Percentiles rank a stretch among this genome's conserved stretches.
These are phyloP conservation scores for Penstemon barbatus DNA, from an alignment of 257 asterid species.

Conservation along the genomic window DNA sequence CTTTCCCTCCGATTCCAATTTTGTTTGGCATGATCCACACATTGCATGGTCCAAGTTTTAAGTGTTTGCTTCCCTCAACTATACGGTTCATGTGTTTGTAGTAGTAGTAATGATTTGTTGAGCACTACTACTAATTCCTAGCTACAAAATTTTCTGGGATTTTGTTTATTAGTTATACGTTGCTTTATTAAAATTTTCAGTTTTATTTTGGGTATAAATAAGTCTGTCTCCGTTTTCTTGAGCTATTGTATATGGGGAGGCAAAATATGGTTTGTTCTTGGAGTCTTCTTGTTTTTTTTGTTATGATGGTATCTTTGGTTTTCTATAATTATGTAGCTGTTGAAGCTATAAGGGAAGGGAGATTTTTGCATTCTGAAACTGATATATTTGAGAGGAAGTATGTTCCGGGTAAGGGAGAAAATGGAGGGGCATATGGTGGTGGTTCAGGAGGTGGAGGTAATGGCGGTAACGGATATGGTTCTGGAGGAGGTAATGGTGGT, in stretches of 20 bases:
- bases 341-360: conserved; percentile 30
- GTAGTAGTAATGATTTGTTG: too few relatives aligned
- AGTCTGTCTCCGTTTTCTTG: background rate
- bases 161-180: background rate
- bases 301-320: conserved; percentile 27
- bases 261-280: conserved; percentile 2
- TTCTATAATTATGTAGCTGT: conserved; percentile 15
- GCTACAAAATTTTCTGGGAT: too few relatives aligned
- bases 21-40: too few relatives aligned
- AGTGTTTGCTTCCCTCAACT: too few relatives aligned
- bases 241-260: conserved; percentile 21
- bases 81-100: too few relatives aligned
- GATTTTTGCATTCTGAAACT: background rate
- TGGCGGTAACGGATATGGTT: conserved; percentile 28
- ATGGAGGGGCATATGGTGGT: conserved; percentile 26
- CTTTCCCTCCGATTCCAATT: too few relatives aligned
- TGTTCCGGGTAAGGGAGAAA: conserved; percentile 19
- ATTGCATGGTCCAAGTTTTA: too few relatives aligned
- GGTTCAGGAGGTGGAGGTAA: conserved; percentile 4
- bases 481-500: conserved; percentile 15
- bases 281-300: conserved; percentile 23
- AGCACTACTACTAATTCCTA: too few relatives aligned
- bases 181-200: background rate
- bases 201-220: background rate
- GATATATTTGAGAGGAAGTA: conserved; percentile 27